Evolutionary conservation across 2,329 filamentous ascomycete species (phyloP), one percentile per base, ranked within the genome.

Genomic region (Myriangium duriaei): DNA sequence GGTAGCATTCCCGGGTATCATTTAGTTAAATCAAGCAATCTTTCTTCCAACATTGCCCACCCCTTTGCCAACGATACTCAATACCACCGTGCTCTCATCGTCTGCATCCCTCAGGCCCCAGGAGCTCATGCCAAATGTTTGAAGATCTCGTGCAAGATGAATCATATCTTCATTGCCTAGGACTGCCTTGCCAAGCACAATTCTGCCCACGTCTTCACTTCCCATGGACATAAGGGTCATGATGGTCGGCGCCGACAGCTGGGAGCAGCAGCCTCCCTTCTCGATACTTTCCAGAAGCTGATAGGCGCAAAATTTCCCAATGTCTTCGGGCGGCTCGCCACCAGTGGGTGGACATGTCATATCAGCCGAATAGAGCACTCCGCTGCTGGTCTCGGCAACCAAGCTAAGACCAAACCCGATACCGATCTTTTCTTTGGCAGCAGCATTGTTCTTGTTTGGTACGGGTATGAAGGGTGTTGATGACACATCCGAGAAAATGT

Each of bases 161-260:
- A 98, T 72, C 37, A 85, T 67, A 42, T 84, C 79, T 55, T 94
- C 84, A 2, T 78, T 81, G 0, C 77, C 87, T 32, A 96, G 61
- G 1, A 95, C 76, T 32, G 88, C 81, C 50, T 76, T 78, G 19
- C 87, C 85, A 42, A 98, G 56, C 45, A 83, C 74, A 47, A 98
- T 59, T 42, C 91, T 73, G 4, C 91, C 91, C 11, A 98, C 86
- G 58, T 98, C 91, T 56, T 96, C 91, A 1, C 81, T 84, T 0
- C 91, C 91, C 91, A 98, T 96, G 21, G 87, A 85, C 91, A 98
- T 98, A 45, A 98, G 67, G 12, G 79, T 82, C 37, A 98, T 60
- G 46, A 94, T 71, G 0, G 80, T 88, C 3, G 74, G 68, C 4
- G 79, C 77, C 2, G 84, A 81, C 3, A 80, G 71, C 11, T 68